A percentile compares a stretch with the other conserved stretches of the same genome.
These are phyloP conservation scores for Rhizopus stolonifer DNA, from an alignment of 371 early-diverging fungal species.

Conservation along the genomic window DNA sequence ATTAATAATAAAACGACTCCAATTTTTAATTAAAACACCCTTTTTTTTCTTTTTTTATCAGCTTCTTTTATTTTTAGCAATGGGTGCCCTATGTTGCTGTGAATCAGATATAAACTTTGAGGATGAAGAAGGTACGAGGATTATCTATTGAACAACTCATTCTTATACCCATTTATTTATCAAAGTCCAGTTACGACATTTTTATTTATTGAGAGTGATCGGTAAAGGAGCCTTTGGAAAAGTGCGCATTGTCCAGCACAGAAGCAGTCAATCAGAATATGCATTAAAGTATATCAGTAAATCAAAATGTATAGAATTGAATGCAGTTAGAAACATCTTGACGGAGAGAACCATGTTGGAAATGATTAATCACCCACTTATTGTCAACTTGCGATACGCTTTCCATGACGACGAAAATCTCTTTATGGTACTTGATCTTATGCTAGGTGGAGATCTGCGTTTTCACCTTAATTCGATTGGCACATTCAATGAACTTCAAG, in stretches of 20 bases:
- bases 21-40: background rate
- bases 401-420: slow-evolving; percentile 80
- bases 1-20: background rate
- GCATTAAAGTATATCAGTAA: slow-evolving; percentile 65
- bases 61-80: background rate
- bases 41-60: slow-evolving; percentile 6
- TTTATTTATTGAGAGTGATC: slow-evolving; percentile 61
- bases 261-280: slow-evolving; percentile 50
- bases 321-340: slow-evolving; percentile 57
- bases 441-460: slow-evolving; percentile 87
- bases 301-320: slow-evolving; percentile 51
- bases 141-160: background rate
- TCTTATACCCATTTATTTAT: background rate
- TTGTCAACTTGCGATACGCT: slow-evolving; percentile 73
- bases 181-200: slow-evolving; percentile 56
- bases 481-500: slow-evolving; percentile 65
- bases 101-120: background rate
- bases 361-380: slow-evolving; percentile 43
- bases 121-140: background rate
- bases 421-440: slow-evolving; percentile 78
- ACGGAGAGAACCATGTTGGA: slow-evolving; percentile 56
- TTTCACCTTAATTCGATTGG: slow-evolving; percentile 69
- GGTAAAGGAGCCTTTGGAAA: slow-evolving; percentile 80
- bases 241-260: slow-evolving; percentile 87
- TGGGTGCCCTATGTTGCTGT: background rate